Base-by-base conservation (phyloP, 1,284 basidiomycete species). In the Marasmius sp. region DNA sequence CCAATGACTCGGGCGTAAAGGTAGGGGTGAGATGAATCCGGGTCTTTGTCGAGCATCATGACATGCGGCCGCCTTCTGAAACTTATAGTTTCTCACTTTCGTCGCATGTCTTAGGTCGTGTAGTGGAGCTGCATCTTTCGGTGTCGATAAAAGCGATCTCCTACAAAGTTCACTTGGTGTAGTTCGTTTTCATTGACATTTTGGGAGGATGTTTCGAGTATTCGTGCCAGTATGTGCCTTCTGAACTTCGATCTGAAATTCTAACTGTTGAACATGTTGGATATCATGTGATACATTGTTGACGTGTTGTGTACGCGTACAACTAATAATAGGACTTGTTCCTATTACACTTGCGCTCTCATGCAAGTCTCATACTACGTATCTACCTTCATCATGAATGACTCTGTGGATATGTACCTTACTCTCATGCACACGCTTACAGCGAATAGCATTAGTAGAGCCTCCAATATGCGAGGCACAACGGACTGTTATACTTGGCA, bases 1-100 rank as follows among this genome's bases (percentile, higher is more conserved):
- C n/a, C n/a, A n/a, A 79, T 50, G 0, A 81, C 67, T 0, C 64
- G 61, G 0, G 72, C 74, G 66, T 79, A 81, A 72, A 71, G 74
- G 60, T 73, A 79, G 0, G 70, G 70, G 53, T 74, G 37, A 12
- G 41, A 43, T 12, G 41, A 12, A 60, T n/a, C 14, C 3, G 16
- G 43, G 10, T 49, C 61, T 39, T 58, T 34, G 20, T 57, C 33
- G 18, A 64, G 61, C 14, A 70, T 51, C 61, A 71, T 69, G 22
- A 70, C 59, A 36, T 70, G 61, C 18, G 65, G 57, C 60, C 68
- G 64, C 22, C 60, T 67, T 0, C 63, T 53, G 16, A 58, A 64
- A 38, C 70, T 70, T 37, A 72, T 58, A 0, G 66, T 63, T 53
- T 72, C 72, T 58, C 71, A 64, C 22, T 57, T 58, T 1, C 67